Evolutionary conservation across 2,329 filamentous ascomycete genomes (phyloP).

Genomic region (Metarhizium humberi): DNA sequence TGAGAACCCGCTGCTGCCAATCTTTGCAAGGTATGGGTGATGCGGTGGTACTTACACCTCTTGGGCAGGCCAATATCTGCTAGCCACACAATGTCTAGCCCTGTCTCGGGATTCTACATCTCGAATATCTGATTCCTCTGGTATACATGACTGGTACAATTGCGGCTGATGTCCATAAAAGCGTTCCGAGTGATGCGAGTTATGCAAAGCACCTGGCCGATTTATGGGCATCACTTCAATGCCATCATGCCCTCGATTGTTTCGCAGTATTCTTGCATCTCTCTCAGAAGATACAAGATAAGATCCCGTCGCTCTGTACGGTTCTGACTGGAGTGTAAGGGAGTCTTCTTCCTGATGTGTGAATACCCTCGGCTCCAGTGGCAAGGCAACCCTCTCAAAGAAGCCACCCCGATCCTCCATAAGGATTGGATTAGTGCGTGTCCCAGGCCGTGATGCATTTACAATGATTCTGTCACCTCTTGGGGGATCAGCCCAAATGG

Average conservation of each 20-base stretch:
- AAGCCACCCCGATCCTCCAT: slow-evolving; percentile 32
- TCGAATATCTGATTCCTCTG: not conserved
- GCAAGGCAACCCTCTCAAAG: slow-evolving; percentile 20
- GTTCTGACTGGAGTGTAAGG: slow-evolving; percentile 2
- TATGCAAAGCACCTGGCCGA: not conserved
- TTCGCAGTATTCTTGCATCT: slow-evolving; percentile 9
- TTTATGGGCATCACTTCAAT: slow-evolving; percentile 11
- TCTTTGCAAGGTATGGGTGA: not conserved
- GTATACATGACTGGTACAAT: not conserved
- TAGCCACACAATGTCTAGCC: not conserved
- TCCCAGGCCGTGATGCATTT: slow-evolving; percentile 21
- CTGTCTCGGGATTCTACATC: not conserved
- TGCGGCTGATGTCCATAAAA: not conserved
- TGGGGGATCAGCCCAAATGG: slow-evolving; percentile 9
- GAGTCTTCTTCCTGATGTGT: not conserved
- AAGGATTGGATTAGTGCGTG: slow-evolving; percentile 22
- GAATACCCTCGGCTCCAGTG: not conserved
- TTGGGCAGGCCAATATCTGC: not conserved
- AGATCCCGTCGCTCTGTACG: slow-evolving; percentile 6
- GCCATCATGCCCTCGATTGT: slow-evolving; percentile 10
- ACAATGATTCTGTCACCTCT: slow-evolving; percentile 19
- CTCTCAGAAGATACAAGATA: slow-evolving; percentile 13
- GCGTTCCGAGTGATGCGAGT: not conserved
- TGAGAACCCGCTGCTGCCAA: not conserved
- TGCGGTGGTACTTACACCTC: not conserved